Evolutionary conservation across 208 protist species (phyloP), one percentile per base, ranked within the genome.

Genomic region (Wallacemonas collosoma): DNA sequence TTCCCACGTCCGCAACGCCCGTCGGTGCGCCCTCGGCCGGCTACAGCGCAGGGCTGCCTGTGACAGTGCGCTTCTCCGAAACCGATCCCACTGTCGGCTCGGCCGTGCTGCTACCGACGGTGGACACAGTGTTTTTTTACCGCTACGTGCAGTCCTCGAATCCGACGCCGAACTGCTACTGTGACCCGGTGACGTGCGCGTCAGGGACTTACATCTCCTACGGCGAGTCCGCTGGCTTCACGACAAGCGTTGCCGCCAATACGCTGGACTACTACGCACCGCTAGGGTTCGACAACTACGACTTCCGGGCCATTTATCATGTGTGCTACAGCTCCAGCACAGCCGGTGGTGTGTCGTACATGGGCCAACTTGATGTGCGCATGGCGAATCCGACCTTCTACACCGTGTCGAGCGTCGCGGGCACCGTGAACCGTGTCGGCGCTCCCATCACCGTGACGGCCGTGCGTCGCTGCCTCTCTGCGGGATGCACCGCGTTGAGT

Each of bases 301-400:
- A 77, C 78, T 87, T 70, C 70, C 58, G 64, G 64, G 83, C 89
- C 62, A 75, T 87, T 51, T 97, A 95, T 72, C 65, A 92, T 9
- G 81, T 93, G 17, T 97, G 93, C 78, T 97, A 97, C 79, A 62
- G 53, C 48, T 74, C 47, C 8, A 76, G 70, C 15, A 66, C 80
- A 36, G 62, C 76, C 1, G 54, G 38, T 2, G 54, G 74, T 7
- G 79, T 77, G 53, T 90, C 86, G 47, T 97, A 94, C 78, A 77
- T 93, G 69, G 90, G 90, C 17, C 65, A 58, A n/a, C 26, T 97
- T 14, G 83, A 51, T 55, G 85, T 95, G 26, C 76, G 57, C 15
- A 76, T 87, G 76, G 82, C 89, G 5, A 86, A 97, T 68, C 93
- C 93, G n/a, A 80, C 88, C n/a, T 95, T 91, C 79, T 97, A 95